A percentile compares a stretch with the other conserved stretches of the same genome.
Evolutionary conservation across 2,329 filamentous ascomycete species (phyloP).

Genomic region (Aspergillus uvarum): DNA sequence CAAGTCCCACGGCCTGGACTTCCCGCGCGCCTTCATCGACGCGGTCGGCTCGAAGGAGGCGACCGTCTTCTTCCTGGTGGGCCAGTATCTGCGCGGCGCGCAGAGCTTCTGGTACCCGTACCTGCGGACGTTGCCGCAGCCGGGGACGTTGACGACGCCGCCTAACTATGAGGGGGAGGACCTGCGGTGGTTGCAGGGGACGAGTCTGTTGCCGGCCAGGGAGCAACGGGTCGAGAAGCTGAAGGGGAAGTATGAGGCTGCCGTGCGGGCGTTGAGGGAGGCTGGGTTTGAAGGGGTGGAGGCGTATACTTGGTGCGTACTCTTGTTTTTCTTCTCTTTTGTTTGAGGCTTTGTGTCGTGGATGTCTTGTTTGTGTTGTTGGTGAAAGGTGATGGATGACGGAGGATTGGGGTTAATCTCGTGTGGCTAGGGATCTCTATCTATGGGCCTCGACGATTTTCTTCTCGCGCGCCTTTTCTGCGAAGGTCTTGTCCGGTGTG

Average conservation of each 20-base stretch:
- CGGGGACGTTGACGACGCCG: conserved; percentile 60
- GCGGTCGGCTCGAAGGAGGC: conserved; percentile 58
- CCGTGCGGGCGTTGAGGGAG: conserved; percentile 31
- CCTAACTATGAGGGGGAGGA: conserved; percentile 65
- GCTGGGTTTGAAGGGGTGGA: conserved; percentile 32
- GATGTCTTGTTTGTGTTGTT: conserved; percentile 7
- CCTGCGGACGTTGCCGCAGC: conserved; percentile 64
- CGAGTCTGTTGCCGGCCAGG: conserved; percentile 35
- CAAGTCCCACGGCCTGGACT: conserved; percentile 36
- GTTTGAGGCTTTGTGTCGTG: no score
- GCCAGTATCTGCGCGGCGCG: conserved; percentile 61
- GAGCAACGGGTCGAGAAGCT: conserved; percentile 36
- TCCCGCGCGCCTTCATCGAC: conserved; percentile 54
- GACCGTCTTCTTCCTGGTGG: conserved; percentile 67
- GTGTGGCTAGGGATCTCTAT: conserved; percentile 42
- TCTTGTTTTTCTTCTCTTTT: background rate
- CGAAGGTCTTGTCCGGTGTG: conserved; percentile 42
- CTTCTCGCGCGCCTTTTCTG: conserved; percentile 45
- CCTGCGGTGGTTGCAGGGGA: conserved; percentile 48
- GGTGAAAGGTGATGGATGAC: background rate
- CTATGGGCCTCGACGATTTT: conserved; percentile 49
- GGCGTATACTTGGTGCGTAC: conserved; percentile 41
- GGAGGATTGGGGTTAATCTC: background rate
- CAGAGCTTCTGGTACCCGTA: conserved; percentile 69
- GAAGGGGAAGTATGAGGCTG: conserved; percentile 40